A percentile compares a stretch with the other conserved stretches of the same genome.
Conservation (phyloP, 108 stramenopile genomes). For the Skeletonema potamos region DNA sequence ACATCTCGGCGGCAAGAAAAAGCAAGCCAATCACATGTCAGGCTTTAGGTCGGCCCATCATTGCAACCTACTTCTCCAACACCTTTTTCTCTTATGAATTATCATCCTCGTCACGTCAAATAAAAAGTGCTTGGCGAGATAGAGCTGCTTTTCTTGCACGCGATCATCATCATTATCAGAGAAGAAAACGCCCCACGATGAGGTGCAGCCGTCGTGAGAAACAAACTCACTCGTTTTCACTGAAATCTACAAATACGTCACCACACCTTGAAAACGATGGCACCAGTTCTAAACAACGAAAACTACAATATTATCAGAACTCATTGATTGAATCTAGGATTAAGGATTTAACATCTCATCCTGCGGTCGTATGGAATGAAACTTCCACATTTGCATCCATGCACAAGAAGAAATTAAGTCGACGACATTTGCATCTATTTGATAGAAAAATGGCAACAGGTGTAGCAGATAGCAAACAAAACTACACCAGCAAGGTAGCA, state of each 20-base stretch:
- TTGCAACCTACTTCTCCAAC: background rate
- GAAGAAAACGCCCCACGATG: background rate
- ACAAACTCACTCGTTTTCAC: background rate
- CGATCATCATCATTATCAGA: background rate
- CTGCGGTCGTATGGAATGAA: conserved; percentile 32
- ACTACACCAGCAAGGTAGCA: background rate
- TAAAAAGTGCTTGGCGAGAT: no score
- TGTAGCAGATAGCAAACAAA: background rate
- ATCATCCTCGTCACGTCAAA: no score
- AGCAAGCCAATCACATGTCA: background rate
- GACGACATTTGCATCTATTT: conserved; percentile 29
- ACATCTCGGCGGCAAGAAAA: background rate
- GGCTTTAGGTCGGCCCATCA: background rate
- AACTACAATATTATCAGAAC: background rate
- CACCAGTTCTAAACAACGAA: background rate
- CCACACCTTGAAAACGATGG: background rate
- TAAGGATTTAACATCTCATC: conserved; percentile 20
- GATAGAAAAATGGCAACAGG: background rate
- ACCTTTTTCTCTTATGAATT: no score
- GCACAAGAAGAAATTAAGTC: conserved; percentile 40
- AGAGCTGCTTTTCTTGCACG: background rate
- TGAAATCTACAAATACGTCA: background rate
- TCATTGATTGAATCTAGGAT: conserved; percentile 8
- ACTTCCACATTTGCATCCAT: conserved; percentile 31
- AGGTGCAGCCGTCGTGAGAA: background rate